Evolutionary conservation across 78 protist genomes (phyloP).

Genomic region (Planoprotostelium fungivorum): DNA sequence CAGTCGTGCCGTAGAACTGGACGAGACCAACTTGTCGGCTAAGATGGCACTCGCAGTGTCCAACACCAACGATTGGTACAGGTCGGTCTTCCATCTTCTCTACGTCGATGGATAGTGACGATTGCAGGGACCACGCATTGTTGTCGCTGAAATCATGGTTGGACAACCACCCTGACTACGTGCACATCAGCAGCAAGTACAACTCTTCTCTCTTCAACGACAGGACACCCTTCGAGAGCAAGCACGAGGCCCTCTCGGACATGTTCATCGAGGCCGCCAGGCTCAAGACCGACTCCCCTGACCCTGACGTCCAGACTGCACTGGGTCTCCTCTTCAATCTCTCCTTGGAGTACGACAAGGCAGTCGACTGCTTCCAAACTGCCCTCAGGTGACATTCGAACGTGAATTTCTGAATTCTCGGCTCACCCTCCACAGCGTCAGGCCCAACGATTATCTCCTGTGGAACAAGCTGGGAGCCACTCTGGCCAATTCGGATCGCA

Average conservation of each 20-base stretch:
- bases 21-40: constrained; percentile 60
- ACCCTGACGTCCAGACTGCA: constrained; percentile 73
- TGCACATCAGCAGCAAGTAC: neutral
- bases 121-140: constrained; percentile 64
- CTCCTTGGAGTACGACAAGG: constrained; percentile 76
- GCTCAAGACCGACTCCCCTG: constrained; percentile 41
- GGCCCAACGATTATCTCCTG: constrained; percentile 57
- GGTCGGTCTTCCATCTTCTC: neutral
- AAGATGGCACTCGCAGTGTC: constrained; percentile 44
- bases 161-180: constrained; percentile 22
- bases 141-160: constrained; percentile 66
- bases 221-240: constrained; percentile 13
- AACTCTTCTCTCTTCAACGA: neutral
- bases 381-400: constrained; percentile 40
- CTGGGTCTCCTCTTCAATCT: constrained; percentile 80
- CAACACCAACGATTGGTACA: constrained; percentile 63
- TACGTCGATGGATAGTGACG: neutral
- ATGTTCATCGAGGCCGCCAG: constrained; percentile 71
- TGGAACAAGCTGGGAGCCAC: constrained; percentile 95
- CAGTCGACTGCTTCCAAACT: constrained; percentile 69
- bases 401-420: neutral
- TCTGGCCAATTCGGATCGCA: constrained; percentile 67
- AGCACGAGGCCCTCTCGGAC: constrained; percentile 15
- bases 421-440: neutral
- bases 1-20: constrained; percentile 30